These are phyloP conservation scores for Lepiota venenata DNA, from an alignment of 768 basidiomycete genomes.

Conservation along the genomic window DNA sequence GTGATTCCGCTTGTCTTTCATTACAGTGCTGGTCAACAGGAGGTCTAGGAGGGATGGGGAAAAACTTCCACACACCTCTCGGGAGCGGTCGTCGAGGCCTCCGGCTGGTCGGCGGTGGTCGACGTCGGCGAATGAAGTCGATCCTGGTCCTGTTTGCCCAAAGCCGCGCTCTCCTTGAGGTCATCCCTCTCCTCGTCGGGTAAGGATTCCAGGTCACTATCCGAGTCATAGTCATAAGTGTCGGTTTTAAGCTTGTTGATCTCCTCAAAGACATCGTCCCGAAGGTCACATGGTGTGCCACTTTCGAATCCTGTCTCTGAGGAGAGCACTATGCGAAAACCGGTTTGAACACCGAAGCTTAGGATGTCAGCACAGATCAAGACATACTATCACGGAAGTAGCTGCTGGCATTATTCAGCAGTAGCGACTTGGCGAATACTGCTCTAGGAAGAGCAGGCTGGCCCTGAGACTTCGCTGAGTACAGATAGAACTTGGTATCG, in stretches of 20 bases:
- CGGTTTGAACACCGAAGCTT: background rate
- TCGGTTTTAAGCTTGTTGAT: constrained; percentile 3
- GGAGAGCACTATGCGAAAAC: constrained; percentile 1
- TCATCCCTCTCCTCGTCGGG: background rate
- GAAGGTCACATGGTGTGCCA: constrained; percentile 4
- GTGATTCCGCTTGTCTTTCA: too few species aligned
- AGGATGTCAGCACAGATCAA: background rate
- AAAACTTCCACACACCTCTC: too few species aligned
- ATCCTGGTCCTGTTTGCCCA: too few species aligned
- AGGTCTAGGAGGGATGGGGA: too few species aligned
- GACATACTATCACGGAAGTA: constrained; percentile 8
- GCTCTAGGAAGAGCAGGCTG: background rate
- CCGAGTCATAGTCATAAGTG: constrained; percentile 10
- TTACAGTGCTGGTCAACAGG: too few species aligned
- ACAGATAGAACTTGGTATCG: constrained; percentile 13
- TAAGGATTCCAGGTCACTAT: constrained; percentile 8
- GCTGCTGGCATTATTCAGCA: background rate
- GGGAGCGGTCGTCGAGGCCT: too few species aligned
- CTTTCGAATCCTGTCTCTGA: background rate
- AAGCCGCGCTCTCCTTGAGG: background rate
- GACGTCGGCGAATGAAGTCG: too few species aligned
- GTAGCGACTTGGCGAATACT: constrained; percentile 5
- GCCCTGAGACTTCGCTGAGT: background rate
- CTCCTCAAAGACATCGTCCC: background rate
- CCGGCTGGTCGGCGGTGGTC: too few species aligned